These are phyloP conservation scores for Helichrysum umbraculigerum DNA, from an alignment of 129 eudicot species.

Conservation along the genomic window DNA sequence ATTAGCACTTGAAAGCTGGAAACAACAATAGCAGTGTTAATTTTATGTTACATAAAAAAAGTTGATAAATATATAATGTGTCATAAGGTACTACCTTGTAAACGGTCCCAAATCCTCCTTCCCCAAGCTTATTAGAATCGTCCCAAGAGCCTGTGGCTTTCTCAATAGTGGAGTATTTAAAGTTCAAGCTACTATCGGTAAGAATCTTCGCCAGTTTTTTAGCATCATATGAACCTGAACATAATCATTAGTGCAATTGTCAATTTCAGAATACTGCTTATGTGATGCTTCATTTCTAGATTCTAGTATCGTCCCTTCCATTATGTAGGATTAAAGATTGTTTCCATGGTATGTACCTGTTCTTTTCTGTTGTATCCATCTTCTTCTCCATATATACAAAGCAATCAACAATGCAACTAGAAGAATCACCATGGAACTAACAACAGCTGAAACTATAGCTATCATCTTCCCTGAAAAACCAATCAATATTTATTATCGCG, in stretches of 20 bases:
- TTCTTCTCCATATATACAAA: slow-evolving; percentile 50
- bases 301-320: not conserved
- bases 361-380: slow-evolving; percentile 60
- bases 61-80: slow-evolving; percentile 4
- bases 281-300: slow-evolving; percentile 9
- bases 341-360: slow-evolving; percentile 42
- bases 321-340: slow-evolving; percentile 8
- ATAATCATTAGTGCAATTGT: not conserved
- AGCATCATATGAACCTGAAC: slow-evolving; percentile 51
- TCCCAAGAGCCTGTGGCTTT: slow-evolving; percentile 70
- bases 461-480: slow-evolving; percentile 52
- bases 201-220: slow-evolving; percentile 59
- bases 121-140: slow-evolving; percentile 82
- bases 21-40: not conserved
- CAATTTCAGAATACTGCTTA: slow-evolving; percentile 14
- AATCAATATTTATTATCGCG: not conserved
- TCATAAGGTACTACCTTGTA: slow-evolving; percentile 54
- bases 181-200: slow-evolving; percentile 68
- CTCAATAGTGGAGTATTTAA: slow-evolving; percentile 71
- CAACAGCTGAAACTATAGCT: slow-evolving; percentile 46
- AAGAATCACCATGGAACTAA: slow-evolving; percentile 58
- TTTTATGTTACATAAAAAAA: not conserved
- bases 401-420: slow-evolving; percentile 48
- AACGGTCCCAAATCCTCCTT: slow-evolving; percentile 85
- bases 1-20: not conserved